phyloP scores from a whole-genome alignment of 495 filamentous ascomycete genomes.

The Cenococcum geophilum region DNA sequence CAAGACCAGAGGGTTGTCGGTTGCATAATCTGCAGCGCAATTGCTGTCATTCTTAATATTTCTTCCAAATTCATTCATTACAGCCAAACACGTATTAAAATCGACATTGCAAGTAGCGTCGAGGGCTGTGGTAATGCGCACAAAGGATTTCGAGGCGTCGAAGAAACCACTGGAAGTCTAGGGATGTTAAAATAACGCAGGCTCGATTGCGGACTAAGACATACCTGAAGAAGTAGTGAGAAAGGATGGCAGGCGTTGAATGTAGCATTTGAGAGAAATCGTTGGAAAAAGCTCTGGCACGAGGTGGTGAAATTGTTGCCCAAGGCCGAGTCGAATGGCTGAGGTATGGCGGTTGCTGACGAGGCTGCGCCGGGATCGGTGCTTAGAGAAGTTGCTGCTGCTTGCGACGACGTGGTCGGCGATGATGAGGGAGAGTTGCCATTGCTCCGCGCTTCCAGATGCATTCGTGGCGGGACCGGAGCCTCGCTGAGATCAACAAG shows the following conservation, averaged over 20 bases:
- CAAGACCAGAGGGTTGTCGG: conserved; percentile 61
- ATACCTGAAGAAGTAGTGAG: conserved; percentile 28
- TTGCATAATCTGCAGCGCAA: conserved; percentile 65
- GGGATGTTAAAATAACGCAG: conserved; percentile 1
- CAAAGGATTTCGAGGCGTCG: conserved; percentile 56
- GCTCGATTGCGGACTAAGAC: background rate
- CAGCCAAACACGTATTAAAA: conserved; percentile 50
- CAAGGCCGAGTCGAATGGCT: conserved; percentile 24
- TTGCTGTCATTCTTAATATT: conserved; percentile 51
- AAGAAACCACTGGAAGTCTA: conserved; percentile 72
- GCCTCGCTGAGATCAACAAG: conserved; percentile 4
- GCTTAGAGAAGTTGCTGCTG: conserved; percentile 15
- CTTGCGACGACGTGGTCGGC: conserved; percentile 8
- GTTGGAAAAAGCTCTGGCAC: conserved; percentile 21
- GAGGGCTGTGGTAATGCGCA: conserved; percentile 61
- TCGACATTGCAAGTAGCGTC: conserved; percentile 64
- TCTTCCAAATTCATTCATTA: conserved; percentile 54
- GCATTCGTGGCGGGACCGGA: conserved; percentile 21
- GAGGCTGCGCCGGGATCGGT: conserved; percentile 13
- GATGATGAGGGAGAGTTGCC: conserved; percentile 5
- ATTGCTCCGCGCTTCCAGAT: conserved; percentile 14
- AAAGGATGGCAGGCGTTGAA: conserved; percentile 28
- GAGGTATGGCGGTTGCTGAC: conserved; percentile 18
- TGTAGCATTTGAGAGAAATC: conserved; percentile 11
- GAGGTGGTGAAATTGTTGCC: conserved; percentile 29